Percentiles rank a stretch among this genome's conserved stretches.
Evolutionary conservation across 805 yeast genomes (phyloP).

Genomic region (Barnettozyma vustinii): DNA sequence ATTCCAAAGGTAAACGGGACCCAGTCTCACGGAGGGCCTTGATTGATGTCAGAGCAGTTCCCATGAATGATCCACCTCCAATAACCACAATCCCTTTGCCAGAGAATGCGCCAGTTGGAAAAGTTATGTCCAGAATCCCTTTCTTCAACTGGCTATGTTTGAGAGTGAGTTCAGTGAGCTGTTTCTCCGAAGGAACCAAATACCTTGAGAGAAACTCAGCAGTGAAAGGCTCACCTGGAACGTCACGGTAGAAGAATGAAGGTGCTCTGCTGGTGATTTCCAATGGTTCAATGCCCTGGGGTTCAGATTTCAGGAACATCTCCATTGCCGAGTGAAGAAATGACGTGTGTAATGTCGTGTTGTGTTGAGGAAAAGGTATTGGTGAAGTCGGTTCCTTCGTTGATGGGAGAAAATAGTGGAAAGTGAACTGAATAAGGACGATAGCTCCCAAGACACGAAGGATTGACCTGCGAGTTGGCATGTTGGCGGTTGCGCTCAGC

Average conservation of each 20-base stretch:
- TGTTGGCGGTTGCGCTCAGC: not conserved
- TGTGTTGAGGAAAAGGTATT: not conserved
- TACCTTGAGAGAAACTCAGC: not conserved
- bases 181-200: constrained; percentile 1
- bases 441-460: not conserved
- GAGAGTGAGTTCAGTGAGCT: constrained; percentile 15
- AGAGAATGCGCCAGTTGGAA: constrained; percentile 20
- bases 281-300: not conserved
- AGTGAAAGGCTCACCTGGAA: not conserved
- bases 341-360: not conserved
- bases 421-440: not conserved
- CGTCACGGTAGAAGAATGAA: not conserved
- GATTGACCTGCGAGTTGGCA: not conserved
- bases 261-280: not conserved
- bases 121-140: constrained; percentile 14
- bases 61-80: constrained; percentile 41
- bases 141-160: constrained; percentile 19
- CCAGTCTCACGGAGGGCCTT: constrained; percentile 38
- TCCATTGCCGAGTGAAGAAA: not conserved
- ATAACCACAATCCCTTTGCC: constrained; percentile 32
- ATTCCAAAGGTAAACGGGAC: constrained; percentile 38
- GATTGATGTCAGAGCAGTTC: constrained; percentile 35
- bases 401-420: not conserved
- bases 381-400: not conserved
- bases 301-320: not conserved